These are phyloP conservation scores for Magnusiomyces tetraspermus DNA, from an alignment of 1,139 yeast genomes.

Conservation along the genomic window DNA sequence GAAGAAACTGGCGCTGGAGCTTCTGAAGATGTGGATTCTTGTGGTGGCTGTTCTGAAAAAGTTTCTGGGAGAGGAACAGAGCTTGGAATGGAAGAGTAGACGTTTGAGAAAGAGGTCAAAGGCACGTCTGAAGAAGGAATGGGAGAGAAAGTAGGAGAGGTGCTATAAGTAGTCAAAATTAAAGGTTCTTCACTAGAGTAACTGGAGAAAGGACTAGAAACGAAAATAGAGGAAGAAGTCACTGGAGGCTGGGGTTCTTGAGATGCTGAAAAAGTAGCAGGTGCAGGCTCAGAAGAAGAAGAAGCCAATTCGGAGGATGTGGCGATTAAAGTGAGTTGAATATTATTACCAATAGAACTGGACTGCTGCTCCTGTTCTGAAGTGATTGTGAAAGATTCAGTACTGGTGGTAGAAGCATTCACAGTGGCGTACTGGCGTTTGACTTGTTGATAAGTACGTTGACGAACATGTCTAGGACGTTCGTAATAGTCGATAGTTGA, in stretches of 20 bases:
- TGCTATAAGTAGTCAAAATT: background rate
- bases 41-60: too few species aligned
- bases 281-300: background rate
- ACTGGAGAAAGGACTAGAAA: too few species aligned
- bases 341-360: too few species aligned
- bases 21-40: too few species aligned
- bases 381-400: background rate
- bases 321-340: background rate
- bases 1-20: too few species aligned
- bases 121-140: too few species aligned
- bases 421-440: constrained; percentile 9
- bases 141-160: too few species aligned
- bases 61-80: too few species aligned
- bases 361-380: background rate
- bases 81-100: background rate
- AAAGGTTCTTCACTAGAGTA: background rate
- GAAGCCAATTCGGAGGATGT: background rate
- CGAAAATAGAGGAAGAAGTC: too few species aligned
- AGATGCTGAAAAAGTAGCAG: too few species aligned
- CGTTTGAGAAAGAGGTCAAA: background rate
- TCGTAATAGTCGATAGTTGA: background rate
- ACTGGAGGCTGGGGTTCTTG: too few species aligned
- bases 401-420: constrained; percentile 6
- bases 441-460: background rate
- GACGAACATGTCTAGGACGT: background rate